Evolutionary conservation across 1,284 basidiomycete species (phyloP), one percentile per base, ranked within the genome.

Genomic region (Cryptococcus sp.): DNA sequence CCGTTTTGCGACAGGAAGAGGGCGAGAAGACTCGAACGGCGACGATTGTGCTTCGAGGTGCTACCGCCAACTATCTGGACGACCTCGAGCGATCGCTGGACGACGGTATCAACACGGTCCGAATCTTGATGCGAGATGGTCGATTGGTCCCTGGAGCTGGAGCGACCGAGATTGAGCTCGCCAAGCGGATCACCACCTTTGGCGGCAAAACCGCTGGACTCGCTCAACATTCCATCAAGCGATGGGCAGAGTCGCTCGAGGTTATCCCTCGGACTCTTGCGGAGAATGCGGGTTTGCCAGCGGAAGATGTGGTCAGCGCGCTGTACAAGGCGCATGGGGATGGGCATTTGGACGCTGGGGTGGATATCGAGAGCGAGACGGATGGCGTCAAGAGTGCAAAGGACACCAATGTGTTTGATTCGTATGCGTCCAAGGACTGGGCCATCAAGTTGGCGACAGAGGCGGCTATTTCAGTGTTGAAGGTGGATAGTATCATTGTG

Each of bases 401-500:
- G 39, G 45, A 56, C 25, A 52, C 50, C 23, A 53, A 56, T 5
- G 57, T 72, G 16, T 53, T 69, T 36, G 72, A 74, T 53, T 55
- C 66, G 14, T 74, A 53, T 43, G 69, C 67, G n/a, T 65, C 71
- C 24, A 74, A 74, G 53, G 72, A 74, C 50, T 73, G 71, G 72
- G 72, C 72, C 2, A 63, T 74, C 57, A 73, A 73, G 59, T 55
- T 74, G 48, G 72, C 71, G 22, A 93, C 92, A 0, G 93, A 95
- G 67, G 93, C 95, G 4, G 95, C 95, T 2, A 82, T 93, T 46
- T 85, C 87, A 0, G 91, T 99, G 21, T 81, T 99, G 41, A 86
- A 85, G 51, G 95, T 99, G 10, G 95, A 99, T 74, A 89, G 87
- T 62, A 97, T 97, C 73, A 98, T 98, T 75, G 94, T 97, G 83